Conservation (phyloP, 2,329 filamentous ascomycete genomes). For the Dothistroma septosporum region DNA sequence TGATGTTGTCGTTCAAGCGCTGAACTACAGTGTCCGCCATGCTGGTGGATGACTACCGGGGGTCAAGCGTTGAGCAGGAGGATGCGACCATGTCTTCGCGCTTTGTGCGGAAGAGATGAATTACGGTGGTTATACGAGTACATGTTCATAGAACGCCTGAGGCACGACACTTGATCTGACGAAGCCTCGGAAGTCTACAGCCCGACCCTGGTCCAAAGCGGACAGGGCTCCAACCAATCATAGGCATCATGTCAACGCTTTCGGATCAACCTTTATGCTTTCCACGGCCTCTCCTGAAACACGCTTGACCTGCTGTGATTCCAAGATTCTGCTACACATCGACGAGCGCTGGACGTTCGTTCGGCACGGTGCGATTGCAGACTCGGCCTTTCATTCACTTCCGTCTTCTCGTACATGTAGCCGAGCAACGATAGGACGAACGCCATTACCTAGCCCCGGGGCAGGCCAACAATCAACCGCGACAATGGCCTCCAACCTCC, state of each 20-base stretch:
- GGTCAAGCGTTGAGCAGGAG: background rate
- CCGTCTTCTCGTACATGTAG: background rate
- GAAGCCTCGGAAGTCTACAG: background rate
- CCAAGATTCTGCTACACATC: background rate
- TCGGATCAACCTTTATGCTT: background rate
- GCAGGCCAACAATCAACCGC: background rate
- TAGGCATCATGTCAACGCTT: background rate
- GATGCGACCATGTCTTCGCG: background rate
- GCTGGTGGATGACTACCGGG: background rate
- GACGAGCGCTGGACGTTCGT: conserved; percentile 2
- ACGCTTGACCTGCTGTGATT: background rate
- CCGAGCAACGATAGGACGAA: background rate
- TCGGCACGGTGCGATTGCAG: background rate
- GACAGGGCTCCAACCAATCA: background rate
- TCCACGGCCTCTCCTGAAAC: background rate
- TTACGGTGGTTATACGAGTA: background rate
- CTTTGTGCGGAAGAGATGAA: background rate
- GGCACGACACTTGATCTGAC: conserved; percentile 1
- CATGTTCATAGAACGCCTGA: no score
- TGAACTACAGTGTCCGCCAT: conserved; percentile 18
- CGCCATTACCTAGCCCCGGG: background rate
- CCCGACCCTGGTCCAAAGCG: background rate
- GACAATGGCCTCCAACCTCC: conserved; percentile 57
- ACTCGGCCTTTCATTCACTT: background rate
- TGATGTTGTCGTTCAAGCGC: conserved; percentile 17